Conservation (phyloP, 2,329 filamentous ascomycete species). For the Ceratocystis cubensis region DNA sequence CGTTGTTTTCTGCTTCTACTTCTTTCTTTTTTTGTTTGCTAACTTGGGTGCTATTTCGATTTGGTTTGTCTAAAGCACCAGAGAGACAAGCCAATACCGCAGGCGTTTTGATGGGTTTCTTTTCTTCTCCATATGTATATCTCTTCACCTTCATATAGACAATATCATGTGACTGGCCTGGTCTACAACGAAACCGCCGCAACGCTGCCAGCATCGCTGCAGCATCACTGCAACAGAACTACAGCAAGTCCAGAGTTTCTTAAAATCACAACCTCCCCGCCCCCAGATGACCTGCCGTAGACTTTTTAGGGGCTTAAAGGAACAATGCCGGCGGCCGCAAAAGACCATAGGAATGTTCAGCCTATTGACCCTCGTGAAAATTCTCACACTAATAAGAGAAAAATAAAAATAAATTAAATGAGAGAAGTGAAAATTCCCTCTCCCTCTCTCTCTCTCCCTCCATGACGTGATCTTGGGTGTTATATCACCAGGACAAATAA, state of each 20-base stretch:
- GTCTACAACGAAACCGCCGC: no score
- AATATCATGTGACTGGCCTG: constrained; percentile 1
- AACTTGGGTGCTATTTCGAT: neutral
- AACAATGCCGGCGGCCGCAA: neutral
- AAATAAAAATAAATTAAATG: neutral
- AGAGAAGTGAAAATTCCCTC: neutral
- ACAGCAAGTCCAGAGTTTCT: no score
- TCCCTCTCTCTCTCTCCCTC: neutral
- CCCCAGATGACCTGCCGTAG: no score
- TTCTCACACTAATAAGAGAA: neutral
- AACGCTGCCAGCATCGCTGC: no score
- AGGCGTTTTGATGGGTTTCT: neutral
- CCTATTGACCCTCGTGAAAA: neutral
- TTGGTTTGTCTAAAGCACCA: neutral
- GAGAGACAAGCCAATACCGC: neutral
- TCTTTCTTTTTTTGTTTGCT: constrained; percentile 4
- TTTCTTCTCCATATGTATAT: neutral
- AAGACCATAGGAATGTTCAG: neutral
- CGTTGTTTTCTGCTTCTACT: neutral
- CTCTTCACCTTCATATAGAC: neutral
- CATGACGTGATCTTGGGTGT: neutral
- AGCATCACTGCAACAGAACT: no score
- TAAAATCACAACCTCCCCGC: no score
- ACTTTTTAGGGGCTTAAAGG: no score
- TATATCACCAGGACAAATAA: neutral